Conservation (phyloP, 306 rosid genomes). For the Phaseolus lunatus region DNA sequence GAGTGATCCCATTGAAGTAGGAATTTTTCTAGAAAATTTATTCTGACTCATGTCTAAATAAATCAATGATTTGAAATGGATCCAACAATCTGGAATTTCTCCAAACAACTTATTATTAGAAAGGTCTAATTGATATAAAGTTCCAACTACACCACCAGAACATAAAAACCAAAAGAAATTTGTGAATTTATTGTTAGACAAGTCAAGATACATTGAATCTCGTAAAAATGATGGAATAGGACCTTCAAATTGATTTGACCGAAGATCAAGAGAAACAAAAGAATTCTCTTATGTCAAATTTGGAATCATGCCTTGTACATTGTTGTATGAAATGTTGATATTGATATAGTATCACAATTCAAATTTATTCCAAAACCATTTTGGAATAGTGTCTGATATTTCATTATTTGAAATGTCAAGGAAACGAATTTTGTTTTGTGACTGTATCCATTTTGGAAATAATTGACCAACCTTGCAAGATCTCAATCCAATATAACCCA, state of each 20-base stretch:
- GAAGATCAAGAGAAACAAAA: not conserved
- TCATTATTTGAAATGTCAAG: not conserved
- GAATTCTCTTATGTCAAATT: not conserved
- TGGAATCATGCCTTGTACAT: constrained; percentile 16
- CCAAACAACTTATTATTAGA: constrained; percentile 14
- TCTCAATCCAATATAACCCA: fast-evolving
- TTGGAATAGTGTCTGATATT: not conserved
- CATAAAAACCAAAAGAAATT: not conserved
- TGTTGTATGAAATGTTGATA: not conserved
- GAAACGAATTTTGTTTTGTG: fast-evolving
- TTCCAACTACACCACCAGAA: not conserved
- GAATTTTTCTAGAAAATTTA: not conserved
- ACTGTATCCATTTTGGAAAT: constrained; percentile 39
- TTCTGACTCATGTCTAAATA: constrained; percentile 33
- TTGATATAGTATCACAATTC: fast-evolving
- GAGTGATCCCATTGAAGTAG: constrained; percentile 34
- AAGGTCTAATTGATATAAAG: not conserved
- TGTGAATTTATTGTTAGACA: constrained; percentile 20
- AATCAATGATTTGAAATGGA: not conserved
- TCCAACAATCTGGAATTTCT: constrained; percentile 6
- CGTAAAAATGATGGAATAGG: constrained; percentile 32
- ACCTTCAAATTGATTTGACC: constrained; percentile 10
- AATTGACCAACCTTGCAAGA: constrained; percentile 33
- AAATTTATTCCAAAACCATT: constrained; percentile 29
- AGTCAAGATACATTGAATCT: not conserved